Evolutionary conservation across 2,329 filamentous ascomycete species (phyloP).

Genomic region (Cordyceps fumosorosea): DNA sequence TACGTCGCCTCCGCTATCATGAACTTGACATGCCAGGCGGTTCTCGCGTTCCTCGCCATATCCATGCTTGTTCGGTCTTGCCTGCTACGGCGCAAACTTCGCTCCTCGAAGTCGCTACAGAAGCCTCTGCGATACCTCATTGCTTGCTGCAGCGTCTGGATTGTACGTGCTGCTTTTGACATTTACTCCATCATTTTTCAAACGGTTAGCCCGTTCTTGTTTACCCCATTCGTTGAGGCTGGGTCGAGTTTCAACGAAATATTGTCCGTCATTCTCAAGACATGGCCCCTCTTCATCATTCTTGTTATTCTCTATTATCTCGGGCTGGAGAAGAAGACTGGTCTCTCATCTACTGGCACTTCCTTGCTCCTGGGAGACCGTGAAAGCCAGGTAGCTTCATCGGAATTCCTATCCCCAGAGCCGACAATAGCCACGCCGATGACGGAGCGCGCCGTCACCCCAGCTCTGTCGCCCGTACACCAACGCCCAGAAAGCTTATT

Average conservation of each 20-base stretch:
- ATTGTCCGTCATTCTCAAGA: slow-evolving; percentile 7
- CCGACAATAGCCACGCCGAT: not conserved
- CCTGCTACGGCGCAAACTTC: slow-evolving; percentile 8
- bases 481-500: slow-evolving; percentile 4
- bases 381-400: slow-evolving; percentile 6
- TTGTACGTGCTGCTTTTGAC: slow-evolving; percentile 20
- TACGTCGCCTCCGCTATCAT: not conserved
- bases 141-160: slow-evolving; percentile 19
- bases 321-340: slow-evolving; percentile 20
- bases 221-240: not conserved
- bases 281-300: slow-evolving; percentile 22
- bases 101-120: not conserved
- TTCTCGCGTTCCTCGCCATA: not conserved
- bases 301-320: slow-evolving; percentile 22
- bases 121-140: slow-evolving; percentile 19
- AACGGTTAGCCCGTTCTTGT: not conserved
- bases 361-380: slow-evolving; percentile 15
- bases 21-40: not conserved
- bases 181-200: slow-evolving; percentile 21
- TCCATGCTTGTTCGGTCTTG: slow-evolving; percentile 8
- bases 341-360: slow-evolving; percentile 21
- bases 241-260: slow-evolving; percentile 13
- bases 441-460: not conserved
- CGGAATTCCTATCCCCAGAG: not conserved
- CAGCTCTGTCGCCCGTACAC: not conserved